Percentiles rank a stretch among this genome's conserved stretches.
These are phyloP conservation scores for Xylaria sp. DNA, from an alignment of 495 filamentous ascomycete species.

Conservation along the genomic window DNA sequence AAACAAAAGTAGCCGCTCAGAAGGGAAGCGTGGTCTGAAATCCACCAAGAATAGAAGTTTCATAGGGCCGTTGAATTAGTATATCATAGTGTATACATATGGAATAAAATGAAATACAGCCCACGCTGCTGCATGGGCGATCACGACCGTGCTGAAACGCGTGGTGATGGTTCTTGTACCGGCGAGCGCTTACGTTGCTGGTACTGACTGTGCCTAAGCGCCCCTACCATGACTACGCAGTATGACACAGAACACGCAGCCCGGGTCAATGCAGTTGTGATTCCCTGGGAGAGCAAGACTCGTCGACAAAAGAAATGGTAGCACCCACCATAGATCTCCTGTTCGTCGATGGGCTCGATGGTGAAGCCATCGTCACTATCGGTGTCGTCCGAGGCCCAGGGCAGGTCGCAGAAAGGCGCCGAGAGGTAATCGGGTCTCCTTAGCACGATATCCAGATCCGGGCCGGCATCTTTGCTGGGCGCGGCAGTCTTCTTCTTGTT, in stretches of 20 bases:
- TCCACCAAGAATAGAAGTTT: conserved; percentile 9
- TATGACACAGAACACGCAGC: background rate
- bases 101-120: no score
- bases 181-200: background rate
- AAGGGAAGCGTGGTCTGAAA: background rate
- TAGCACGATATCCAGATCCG: conserved; percentile 46
- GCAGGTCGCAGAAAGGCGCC: conserved; percentile 34
- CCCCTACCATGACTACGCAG: conserved; percentile 9
- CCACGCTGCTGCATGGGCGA: background rate
- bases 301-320: conserved; percentile 2
- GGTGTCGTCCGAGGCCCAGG: conserved; percentile 35
- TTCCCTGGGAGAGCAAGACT: background rate
- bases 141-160: conserved; percentile 5
- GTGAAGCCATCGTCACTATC: conserved; percentile 63
- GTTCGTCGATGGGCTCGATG: conserved; percentile 88
- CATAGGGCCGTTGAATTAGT: background rate
- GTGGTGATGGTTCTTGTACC: background rate
- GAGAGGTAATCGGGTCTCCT: conserved; percentile 40
- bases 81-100: no score
- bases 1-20: background rate
- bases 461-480: conserved; percentile 38
- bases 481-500: conserved; percentile 50
- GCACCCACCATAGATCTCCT: conserved; percentile 90
- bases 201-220: background rate
- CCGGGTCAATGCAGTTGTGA: background rate